Evolutionary conservation across 2,329 filamentous ascomycete species (phyloP).

Genomic region (Cladophialophora psammophila): DNA sequence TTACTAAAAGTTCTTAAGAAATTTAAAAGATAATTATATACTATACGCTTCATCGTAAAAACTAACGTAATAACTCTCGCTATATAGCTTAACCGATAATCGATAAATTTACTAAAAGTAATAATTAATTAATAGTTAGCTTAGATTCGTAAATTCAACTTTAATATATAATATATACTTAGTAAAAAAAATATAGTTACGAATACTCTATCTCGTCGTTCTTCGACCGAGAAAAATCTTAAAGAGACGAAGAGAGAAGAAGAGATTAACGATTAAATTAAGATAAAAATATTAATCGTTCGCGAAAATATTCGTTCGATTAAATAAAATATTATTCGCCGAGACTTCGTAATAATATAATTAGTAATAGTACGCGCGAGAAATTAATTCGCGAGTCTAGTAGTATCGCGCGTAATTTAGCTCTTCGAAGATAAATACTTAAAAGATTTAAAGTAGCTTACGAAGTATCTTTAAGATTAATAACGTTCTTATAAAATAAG

Average conservation of each 20-base stretch:
- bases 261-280: slow-evolving; percentile 11
- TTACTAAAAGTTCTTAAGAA: too few species aligned
- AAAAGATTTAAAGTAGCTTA: too few species aligned
- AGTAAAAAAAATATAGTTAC: background rate
- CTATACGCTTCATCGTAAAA: background rate
- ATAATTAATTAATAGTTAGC: slow-evolving; percentile 4
- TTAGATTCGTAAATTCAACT: background rate
- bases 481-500: too few species aligned
- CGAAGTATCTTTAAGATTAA: too few species aligned
- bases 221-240: background rate
- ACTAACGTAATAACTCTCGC: slow-evolving; percentile 3
- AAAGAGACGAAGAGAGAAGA: background rate
- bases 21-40: too few species aligned
- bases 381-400: too few species aligned
- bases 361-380: too few species aligned
- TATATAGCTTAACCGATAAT: background rate
- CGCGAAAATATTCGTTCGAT: too few species aligned
- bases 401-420: too few species aligned
- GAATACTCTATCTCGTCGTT: background rate
- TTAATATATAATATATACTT: background rate
- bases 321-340: too few species aligned
- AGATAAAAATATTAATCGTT: background rate
- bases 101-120: background rate
- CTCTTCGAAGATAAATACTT: too few species aligned
- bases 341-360: too few species aligned